phyloP scores from a whole-genome alignment of 805 yeast species.

The Hanseniaspora guilliermondii region DNA sequence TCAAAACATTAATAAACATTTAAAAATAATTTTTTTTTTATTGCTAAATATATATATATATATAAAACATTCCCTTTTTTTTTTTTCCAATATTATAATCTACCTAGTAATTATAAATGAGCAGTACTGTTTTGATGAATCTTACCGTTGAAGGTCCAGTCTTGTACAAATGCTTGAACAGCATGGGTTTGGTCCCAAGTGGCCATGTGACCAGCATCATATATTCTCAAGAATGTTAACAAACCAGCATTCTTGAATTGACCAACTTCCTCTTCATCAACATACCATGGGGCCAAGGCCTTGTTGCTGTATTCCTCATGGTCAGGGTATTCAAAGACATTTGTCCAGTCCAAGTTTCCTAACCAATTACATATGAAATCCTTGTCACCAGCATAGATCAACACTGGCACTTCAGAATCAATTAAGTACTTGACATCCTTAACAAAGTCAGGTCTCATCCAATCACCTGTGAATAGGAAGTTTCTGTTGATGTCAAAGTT shows the following conservation, averaged over 20 bases:
- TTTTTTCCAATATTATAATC: conserved; percentile 48
- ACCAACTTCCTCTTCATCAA: conserved; percentile 46
- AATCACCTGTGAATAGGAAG: conserved; percentile 79
- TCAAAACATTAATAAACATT: no score
- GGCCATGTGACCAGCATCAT: conserved; percentile 92
- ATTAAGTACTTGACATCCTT: conserved; percentile 57
- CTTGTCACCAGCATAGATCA: conserved; percentile 90
- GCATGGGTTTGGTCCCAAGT: conserved; percentile 78
- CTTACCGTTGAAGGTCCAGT: conserved; percentile 44
- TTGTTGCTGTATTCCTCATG: conserved; percentile 40
- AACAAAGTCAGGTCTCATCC: conserved; percentile 75
- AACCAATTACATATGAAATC: conserved; percentile 96
- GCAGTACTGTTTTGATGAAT: conserved; percentile 13
- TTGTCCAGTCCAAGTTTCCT: conserved; percentile 81
- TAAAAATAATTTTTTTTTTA: no score
- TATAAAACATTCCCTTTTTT: no score
- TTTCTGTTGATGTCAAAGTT: conserved; percentile 65
- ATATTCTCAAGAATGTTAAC: conserved; percentile 73
- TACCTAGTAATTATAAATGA: neutral
- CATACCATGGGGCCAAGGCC: conserved; percentile 35
- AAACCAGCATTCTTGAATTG: conserved; percentile 52
- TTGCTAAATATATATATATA: no score
- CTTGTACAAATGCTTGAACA: conserved; percentile 68
- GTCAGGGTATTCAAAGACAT: conserved; percentile 56
- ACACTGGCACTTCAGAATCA: conserved; percentile 63